A percentile compares a stretch with the other conserved stretches of the same genome.
Conservation (phyloP, 352 stramenopile species). For the Blastocystis sp. region DNA sequence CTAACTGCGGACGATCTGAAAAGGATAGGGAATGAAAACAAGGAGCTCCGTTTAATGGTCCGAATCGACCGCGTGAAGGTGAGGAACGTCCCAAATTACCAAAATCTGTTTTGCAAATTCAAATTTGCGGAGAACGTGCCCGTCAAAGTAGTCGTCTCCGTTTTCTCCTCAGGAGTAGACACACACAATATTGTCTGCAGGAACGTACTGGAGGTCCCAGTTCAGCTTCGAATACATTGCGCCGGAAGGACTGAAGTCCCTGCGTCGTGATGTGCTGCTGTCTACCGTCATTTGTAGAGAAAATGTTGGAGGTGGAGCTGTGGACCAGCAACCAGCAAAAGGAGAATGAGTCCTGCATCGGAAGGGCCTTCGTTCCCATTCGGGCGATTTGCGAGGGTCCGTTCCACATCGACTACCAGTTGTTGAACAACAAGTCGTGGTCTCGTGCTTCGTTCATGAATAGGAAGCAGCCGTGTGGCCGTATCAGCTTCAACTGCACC, state of each 20-base stretch:
- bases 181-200: constrained; percentile 54
- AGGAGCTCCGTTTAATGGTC: constrained; percentile 58
- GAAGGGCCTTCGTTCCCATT: constrained; percentile 24
- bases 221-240: constrained; percentile 74
- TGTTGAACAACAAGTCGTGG: constrained; percentile 41
- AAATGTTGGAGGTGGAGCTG: constrained; percentile 48
- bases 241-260: constrained; percentile 60
- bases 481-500: constrained; percentile 71
- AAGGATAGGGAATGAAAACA: constrained; percentile 64
- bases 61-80: constrained; percentile 73
- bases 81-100: constrained; percentile 35
- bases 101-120: constrained; percentile 73
- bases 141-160: constrained; percentile 3
- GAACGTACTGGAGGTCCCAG: constrained; percentile 61
- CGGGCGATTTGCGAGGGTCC: constrained; percentile 50
- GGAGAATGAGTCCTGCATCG: constrained; percentile 28
- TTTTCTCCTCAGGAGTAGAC: neutral
- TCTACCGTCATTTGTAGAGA: constrained; percentile 49
- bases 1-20: constrained; percentile 38
- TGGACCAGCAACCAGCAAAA: constrained; percentile 57
- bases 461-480: constrained; percentile 43
- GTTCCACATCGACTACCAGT: constrained; percentile 72
- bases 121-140: constrained; percentile 58
- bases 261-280: constrained; percentile 2
- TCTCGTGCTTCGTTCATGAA: neutral